Conservation (phyloP, 2,329 filamentous ascomycete genomes). For the Neurospora sp. region DNA sequence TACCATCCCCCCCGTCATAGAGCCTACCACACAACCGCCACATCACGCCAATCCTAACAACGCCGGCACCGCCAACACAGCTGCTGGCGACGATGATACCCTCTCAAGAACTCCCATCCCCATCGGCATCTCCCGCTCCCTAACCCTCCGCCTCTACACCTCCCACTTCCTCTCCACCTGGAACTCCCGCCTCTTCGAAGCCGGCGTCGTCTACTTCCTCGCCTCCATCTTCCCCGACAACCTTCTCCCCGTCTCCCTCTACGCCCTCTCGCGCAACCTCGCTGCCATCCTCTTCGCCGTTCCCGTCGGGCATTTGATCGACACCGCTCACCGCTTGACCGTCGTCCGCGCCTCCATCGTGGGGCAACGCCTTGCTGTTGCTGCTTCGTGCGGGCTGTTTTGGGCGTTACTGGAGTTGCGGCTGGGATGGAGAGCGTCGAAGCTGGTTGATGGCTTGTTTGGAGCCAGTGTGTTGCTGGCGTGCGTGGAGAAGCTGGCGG, state of each 20-base stretch:
- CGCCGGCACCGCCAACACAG: background rate
- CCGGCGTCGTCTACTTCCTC: slow-evolving; percentile 49
- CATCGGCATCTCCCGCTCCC: background rate
- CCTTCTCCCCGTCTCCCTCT: slow-evolving; percentile 57
- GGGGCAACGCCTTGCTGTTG: slow-evolving; percentile 33
- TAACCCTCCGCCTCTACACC: slow-evolving; percentile 34
- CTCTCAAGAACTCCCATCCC: background rate
- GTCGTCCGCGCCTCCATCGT: slow-evolving; percentile 43
- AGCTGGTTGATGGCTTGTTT: slow-evolving; percentile 20
- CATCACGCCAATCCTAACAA: background rate
- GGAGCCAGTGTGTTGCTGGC: slow-evolving; percentile 39
- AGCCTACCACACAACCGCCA: background rate
- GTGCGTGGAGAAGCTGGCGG: slow-evolving; percentile 58
- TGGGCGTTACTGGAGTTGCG: slow-evolving; percentile 21
- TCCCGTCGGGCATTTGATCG: slow-evolving; percentile 48
- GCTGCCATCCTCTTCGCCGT: slow-evolving; percentile 50
- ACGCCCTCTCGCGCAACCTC: slow-evolving; percentile 50
- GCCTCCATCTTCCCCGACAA: slow-evolving; percentile 46
- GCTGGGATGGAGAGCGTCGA: slow-evolving; percentile 21
- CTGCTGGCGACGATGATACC: background rate
- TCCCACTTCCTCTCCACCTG: slow-evolving; percentile 54
- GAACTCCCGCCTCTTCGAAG: slow-evolving; percentile 56
- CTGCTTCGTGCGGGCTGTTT: slow-evolving; percentile 36
- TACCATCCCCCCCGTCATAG: background rate
- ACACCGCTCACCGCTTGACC: slow-evolving; percentile 39